These are phyloP conservation scores for Salix arbutifolia DNA, from an alignment of 345 rosid species.

Conservation along the genomic window DNA sequence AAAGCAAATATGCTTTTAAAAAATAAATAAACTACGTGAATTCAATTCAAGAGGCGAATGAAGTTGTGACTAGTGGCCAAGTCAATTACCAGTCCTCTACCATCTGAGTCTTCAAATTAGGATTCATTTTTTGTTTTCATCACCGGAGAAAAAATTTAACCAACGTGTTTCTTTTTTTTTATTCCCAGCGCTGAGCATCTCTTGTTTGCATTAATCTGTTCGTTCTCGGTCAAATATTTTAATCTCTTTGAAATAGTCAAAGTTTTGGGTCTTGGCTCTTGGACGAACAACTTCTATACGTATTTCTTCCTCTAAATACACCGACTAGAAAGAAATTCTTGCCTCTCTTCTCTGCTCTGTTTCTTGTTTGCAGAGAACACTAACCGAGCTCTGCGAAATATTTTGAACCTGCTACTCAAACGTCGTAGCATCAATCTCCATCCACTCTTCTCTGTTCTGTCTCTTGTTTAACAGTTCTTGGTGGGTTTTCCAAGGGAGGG, in stretches of 20 bases:
- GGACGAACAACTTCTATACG: not conserved
- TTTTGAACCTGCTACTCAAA: not conserved
- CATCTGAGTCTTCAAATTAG: not conserved
- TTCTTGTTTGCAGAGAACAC: not conserved
- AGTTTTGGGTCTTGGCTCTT: not conserved
- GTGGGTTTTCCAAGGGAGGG: not conserved
- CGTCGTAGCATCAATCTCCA: not conserved
- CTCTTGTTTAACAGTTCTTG: not conserved
- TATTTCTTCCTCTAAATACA: not conserved
- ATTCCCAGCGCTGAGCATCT: not conserved
- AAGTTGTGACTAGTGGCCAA: not conserved
- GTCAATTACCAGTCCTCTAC: not conserved
- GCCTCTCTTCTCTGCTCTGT: too few relatives aligned
- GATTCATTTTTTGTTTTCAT: not conserved
- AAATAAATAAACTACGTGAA: too few relatives aligned
- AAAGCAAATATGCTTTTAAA: too few relatives aligned
- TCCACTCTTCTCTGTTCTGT: not conserved
- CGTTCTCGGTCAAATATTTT: not conserved
- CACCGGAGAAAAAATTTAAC: not conserved
- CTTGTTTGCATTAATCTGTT: not conserved
- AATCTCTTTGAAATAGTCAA: conserved; percentile 2
- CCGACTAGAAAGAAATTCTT: not conserved
- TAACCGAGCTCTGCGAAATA: not conserved
- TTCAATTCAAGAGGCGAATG: too few relatives aligned
- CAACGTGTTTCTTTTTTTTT: not conserved